These are phyloP conservation scores for Kluyveromyces lactis DNA, from an alignment of 805 yeast genomes.

Conservation along the genomic window DNA sequence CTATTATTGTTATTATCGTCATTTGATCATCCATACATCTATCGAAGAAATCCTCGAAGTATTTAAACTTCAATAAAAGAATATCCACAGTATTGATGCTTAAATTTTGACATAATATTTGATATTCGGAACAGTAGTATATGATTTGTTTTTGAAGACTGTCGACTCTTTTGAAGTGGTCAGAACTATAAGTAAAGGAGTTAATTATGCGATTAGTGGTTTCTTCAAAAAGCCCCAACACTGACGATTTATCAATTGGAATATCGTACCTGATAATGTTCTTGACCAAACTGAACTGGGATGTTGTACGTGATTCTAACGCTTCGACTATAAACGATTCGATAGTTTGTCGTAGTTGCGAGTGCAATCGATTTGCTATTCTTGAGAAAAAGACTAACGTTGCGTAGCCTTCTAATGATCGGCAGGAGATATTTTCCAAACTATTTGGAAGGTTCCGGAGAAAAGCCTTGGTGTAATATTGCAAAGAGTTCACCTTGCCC, in stretches of 20 bases:
- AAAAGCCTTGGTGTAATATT: not conserved
- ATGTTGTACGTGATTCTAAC: not conserved
- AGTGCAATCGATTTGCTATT: not conserved
- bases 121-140: not conserved
- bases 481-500: not conserved
- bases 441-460: not conserved
- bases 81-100: not conserved
- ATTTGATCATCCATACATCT: not conserved
- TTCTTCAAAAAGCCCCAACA: not conserved
- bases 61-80: not conserved
- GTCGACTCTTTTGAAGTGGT: conserved; percentile 1
- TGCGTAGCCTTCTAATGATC: not conserved
- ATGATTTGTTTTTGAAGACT: not conserved
- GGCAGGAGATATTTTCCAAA: not conserved
- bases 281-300: not conserved
- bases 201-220: not conserved
- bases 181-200: not conserved
- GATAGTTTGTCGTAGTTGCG: not conserved
- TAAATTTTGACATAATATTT: not conserved
- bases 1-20: not conserved
- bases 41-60: not conserved
- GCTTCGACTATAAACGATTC: not conserved
- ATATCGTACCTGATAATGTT: not conserved
- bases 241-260: not conserved
- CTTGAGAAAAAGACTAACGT: not conserved